Evolutionary conservation across 1,139 yeast genomes (phyloP), one percentile per base, ranked within the genome.

Genomic region (Suhomyces anneliseae): DNA sequence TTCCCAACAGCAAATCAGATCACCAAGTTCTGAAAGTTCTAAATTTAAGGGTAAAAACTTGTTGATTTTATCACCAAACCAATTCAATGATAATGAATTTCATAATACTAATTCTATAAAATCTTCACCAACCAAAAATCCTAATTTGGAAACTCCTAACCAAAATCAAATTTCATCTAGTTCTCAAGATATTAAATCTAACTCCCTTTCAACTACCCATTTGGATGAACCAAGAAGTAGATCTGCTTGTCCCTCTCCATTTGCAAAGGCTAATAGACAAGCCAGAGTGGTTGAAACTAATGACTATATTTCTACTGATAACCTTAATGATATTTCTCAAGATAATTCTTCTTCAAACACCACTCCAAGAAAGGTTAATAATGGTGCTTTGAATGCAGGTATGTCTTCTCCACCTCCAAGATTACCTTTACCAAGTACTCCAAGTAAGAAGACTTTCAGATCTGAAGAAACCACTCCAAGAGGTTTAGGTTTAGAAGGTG

Each of bases 201-300:
- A 44, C 27, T 39, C 51, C 1, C 51, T 59, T 32, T 32, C 50
- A 14, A 53, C 54, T 6, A 11, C 32, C 9, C 55, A 54, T 11
- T 34, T 42, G 14, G 67, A 61, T 7, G 68, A 61, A 10, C 46
- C 51, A 5, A 54, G 54, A 33, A 51, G 60, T 3, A 57, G 69
- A 44, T 60, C 70, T 0, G 61, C 59, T 7, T 64, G 72, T 34
- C 61, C 75, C 5, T 72, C 78, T 34, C 80, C 80, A 5, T 64
- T 69, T 59, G 80, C 79, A 1, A 69, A 61, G 52, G 74, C 69
- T 6, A 75, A 75, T 49, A 64, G 80, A 46, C 79, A 75, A 52
- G 79, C 79, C 2, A 62, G 79, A 39, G 79, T 75, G 5, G 72
- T 75, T 11, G 79, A 75, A 52, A 67, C 75, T 3, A 63, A 62